Conservation (phyloP, 2,329 filamentous ascomycete genomes). For the Nannizziopsis arthrosporioides region DNA sequence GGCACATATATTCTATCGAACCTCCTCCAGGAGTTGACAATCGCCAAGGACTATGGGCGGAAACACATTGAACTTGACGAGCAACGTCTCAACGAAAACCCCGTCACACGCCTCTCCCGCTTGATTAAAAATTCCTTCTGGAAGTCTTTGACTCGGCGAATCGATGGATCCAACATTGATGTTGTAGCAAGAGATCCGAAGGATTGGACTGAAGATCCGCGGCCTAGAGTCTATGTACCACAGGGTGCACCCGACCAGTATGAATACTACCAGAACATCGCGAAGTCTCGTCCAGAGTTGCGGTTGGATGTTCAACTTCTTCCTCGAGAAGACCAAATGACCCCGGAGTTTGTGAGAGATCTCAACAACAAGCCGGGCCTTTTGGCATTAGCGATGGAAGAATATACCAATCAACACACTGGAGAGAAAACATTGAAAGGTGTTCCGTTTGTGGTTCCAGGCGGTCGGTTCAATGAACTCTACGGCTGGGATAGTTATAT, state of each 20-base stretch:
- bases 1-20: conserved; percentile 98
- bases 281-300: conserved; percentile 66
- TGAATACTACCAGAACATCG: conserved; percentile 76
- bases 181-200: conserved; percentile 82
- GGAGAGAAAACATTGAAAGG: conserved; percentile 62
- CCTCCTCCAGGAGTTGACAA: conserved; percentile 81
- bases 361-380: conserved; percentile 82
- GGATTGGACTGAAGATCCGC: conserved; percentile 83
- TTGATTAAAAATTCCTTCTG: conserved; percentile 87
- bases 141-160: conserved; percentile 77
- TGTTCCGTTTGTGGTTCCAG: conserved; percentile 91
- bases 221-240: conserved; percentile 85
- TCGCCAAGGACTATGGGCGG: conserved; percentile 81
- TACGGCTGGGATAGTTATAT: conserved; percentile 99
- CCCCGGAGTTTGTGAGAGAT: conserved; percentile 66
- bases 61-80: conserved; percentile 87
- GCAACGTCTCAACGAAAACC: conserved; percentile 84
- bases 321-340: conserved; percentile 52
- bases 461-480: conserved; percentile 92
- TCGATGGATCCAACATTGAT: conserved; percentile 71
- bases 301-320: conserved; percentile 77
- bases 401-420: conserved; percentile 54
- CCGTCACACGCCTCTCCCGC: conserved; percentile 73
- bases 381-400: conserved; percentile 79
- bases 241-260: conserved; percentile 72